Evolutionary conservation across 495 filamentous ascomycete genomes (phyloP), one percentile per base, ranked within the genome.

Genomic region (Clohesyomyces aquaticus): DNA sequence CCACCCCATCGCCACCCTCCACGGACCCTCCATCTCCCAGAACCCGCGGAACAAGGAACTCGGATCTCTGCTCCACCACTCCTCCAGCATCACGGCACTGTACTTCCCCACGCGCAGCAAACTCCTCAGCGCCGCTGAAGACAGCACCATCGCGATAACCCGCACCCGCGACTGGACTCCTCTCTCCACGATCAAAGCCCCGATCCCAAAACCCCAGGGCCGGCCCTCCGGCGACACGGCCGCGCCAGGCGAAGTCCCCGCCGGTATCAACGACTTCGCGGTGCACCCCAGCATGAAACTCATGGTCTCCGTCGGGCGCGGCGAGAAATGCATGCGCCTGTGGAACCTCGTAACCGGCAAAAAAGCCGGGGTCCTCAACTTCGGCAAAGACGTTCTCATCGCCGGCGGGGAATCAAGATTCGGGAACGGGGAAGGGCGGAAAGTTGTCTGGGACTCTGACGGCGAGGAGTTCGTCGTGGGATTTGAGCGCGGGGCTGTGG

Each of bases 291-390:
- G 88, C 75, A 90, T 92, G 83, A 98, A 97, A 78, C 82, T 99
- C 55, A 94, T 96, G 86, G 81, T 99, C 48, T 92, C 85, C 69
- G 92, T 98, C 3, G 86, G 89, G 26, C 89, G 86, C 62, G 92
- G 92, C 42, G 95, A 98, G 79, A 83, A 85, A 55, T 91, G 85
- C 68, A 92, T 99, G 89, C 79, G 94, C 65, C 77, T 98, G 63
- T 99, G 94, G 94, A 98, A 99, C 70, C 71, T 99, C 51, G 91
- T 96, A 69, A 98, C 94, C 26, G 95, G 93, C 2, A 95, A 91
- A 80, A 97, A 96, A 75, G 91, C 91, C 18, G 90, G 91, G 18
- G 93, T 96, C 47, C 75, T 98, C 68, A 93, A 88, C 70, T 97
- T 98, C 68, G 82, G 79, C 64, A 79, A 81, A 59, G 83, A 86